phyloP scores from a whole-genome alignment of 495 filamentous ascomycete species.

The Tuber magnatum region DNA sequence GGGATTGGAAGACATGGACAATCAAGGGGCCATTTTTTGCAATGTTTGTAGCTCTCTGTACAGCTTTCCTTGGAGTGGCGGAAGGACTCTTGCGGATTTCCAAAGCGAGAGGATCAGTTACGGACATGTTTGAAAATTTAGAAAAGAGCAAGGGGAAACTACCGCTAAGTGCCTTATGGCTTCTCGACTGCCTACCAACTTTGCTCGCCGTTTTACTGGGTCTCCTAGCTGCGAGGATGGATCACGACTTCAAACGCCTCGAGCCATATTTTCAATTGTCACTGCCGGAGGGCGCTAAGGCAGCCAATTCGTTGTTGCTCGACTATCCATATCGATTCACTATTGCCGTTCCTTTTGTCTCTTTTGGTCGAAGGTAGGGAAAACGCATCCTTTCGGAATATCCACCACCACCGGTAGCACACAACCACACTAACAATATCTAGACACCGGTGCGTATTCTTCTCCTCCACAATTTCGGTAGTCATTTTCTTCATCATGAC shows the following conservation, averaged over 20 bases:
- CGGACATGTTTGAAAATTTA: not conserved
- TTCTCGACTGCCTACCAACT: conserved; percentile 13
- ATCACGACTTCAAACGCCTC: conserved; percentile 18
- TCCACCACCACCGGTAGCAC: too few relatives aligned
- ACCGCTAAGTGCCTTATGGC: not conserved
- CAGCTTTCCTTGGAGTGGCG: not conserved
- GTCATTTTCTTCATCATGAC: not conserved
- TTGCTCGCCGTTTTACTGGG: conserved; percentile 11
- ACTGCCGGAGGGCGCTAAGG: conserved; percentile 11
- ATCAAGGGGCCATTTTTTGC: not conserved
- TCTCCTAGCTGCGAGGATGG: conserved; percentile 13
- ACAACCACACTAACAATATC: not conserved
- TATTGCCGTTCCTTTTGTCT: not conserved
- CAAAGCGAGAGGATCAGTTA: not conserved
- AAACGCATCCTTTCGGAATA: not conserved
- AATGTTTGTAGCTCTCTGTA: not conserved
- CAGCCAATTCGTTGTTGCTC: conserved; percentile 16
- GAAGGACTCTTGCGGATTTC: not conserved
- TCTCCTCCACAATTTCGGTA: conserved; percentile 6
- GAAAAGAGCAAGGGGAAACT: not conserved
- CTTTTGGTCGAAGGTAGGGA: conserved; percentile 9
- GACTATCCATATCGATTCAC: conserved; percentile 20
- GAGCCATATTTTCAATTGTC: conserved; percentile 25
- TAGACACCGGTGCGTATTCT: conserved; percentile 17
- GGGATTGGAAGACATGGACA: not conserved